phyloP scores from a whole-genome alignment of 2,329 filamentous ascomycete species.

The Phialocephala subalpina region DNA sequence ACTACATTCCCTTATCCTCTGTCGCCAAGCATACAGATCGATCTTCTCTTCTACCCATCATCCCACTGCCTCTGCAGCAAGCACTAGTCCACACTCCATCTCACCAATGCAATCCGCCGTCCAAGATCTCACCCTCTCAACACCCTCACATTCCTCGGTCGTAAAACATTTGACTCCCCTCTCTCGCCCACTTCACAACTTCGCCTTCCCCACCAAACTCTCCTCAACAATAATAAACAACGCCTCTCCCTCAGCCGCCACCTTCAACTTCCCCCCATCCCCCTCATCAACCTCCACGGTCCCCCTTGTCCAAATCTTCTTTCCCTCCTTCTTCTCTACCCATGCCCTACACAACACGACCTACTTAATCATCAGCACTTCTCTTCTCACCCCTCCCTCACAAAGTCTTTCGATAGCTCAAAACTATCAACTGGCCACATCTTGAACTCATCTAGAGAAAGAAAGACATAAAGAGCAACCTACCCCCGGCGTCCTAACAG shows the following conservation, averaged over 20 bases:
- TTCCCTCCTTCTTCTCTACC: slow-evolving; percentile 55
- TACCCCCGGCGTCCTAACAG: slow-evolving; percentile 58
- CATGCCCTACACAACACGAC: slow-evolving; percentile 56
- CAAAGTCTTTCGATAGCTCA: too few species aligned
- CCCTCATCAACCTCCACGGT: slow-evolving; percentile 58
- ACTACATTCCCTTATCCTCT: too few species aligned
- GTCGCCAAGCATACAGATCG: too few species aligned
- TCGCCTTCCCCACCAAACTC: neutral
- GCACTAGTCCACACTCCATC: too few species aligned
- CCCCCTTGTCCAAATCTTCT: slow-evolving; percentile 60
- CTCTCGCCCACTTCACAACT: neutral
- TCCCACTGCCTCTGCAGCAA: too few species aligned
- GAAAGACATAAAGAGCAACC: too few species aligned
- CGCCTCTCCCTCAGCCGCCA: slow-evolving; percentile 60
- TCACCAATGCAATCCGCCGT: too few species aligned
- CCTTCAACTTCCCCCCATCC: slow-evolving; percentile 26
- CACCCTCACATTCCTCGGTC: neutral
- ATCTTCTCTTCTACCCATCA: neutral
- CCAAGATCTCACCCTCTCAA: neutral
- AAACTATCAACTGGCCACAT: too few species aligned
- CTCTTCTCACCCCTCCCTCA: too few species aligned
- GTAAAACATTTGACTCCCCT: neutral
- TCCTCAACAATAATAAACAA: slow-evolving; percentile 48
- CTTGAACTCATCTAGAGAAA: too few species aligned
- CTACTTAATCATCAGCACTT: too few species aligned